These are phyloP conservation scores for Lipomyces yamadae DNA, from an alignment of 805 yeast species.

Conservation along the genomic window DNA sequence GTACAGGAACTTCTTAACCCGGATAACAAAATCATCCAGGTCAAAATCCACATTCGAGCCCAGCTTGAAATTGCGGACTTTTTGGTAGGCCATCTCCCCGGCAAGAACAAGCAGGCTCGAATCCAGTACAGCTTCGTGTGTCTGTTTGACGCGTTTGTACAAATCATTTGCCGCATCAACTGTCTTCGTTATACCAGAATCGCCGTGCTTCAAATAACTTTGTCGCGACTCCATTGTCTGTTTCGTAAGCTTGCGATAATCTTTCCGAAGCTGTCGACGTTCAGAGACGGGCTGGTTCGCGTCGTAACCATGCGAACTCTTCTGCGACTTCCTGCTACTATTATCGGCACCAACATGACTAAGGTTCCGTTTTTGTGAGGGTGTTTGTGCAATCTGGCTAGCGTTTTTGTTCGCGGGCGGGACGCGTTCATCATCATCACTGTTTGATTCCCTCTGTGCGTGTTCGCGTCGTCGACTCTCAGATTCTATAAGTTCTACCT, in stretches of 20 bases:
- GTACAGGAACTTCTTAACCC: conserved; percentile 16
- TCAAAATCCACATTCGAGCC: conserved; percentile 32
- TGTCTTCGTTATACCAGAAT: conserved; percentile 17
- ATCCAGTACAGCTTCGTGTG: conserved; percentile 36
- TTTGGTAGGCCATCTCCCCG: conserved; percentile 25
- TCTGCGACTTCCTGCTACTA: conserved; percentile 5
- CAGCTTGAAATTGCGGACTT: conserved; percentile 28
- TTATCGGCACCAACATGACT: conserved; percentile 4
- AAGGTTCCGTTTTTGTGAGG: conserved; percentile 13
- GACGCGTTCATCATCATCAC: conserved; percentile 15
- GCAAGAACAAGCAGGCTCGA: conserved; percentile 29
- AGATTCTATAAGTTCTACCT: neutral
- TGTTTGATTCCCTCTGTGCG: conserved; percentile 4
- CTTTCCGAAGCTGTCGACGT: conserved; percentile 25
- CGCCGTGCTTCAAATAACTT: conserved; percentile 15
- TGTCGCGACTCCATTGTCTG: conserved; percentile 23
- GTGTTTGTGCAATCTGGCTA: neutral
- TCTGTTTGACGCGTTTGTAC: conserved; percentile 26
- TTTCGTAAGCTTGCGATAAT: conserved; percentile 25
- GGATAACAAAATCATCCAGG: conserved; percentile 28
- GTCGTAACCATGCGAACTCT: conserved; percentile 11
- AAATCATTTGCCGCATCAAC: conserved; percentile 23
- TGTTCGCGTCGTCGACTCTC: neutral
- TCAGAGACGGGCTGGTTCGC: conserved; percentile 25
- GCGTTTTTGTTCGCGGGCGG: neutral